A percentile compares a stretch with the other conserved stretches of the same genome.
These are phyloP conservation scores for Populus simonii DNA, from an alignment of 345 rosid species.

Conservation along the genomic window DNA sequence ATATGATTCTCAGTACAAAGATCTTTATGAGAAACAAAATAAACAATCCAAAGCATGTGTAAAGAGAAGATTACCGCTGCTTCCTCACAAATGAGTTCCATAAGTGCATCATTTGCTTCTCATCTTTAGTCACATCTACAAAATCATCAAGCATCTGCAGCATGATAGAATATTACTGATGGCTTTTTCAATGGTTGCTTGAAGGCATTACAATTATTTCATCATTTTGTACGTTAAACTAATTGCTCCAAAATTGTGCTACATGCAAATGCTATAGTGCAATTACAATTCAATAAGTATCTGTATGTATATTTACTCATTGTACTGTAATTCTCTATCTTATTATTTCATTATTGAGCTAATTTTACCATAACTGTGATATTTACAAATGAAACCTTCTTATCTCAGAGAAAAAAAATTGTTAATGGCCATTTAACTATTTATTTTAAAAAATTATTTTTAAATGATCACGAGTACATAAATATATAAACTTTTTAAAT, in stretches of 20 bases:
- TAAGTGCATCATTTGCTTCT: conserved; percentile 94
- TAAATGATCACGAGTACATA: no score
- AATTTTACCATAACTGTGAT: neutral
- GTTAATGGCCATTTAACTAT: no score
- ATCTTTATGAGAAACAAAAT: neutral
- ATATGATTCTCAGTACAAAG: neutral
- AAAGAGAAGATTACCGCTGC: conserved; percentile 61
- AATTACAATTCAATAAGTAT: neutral
- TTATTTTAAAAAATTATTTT: no score
- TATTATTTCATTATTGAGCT: neutral
- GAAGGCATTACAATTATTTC: neutral
- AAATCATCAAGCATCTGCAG: conserved; percentile 98
- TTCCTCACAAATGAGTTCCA: conserved; percentile 98
- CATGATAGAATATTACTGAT: neutral
- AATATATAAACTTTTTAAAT: no score
- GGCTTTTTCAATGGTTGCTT: neutral
- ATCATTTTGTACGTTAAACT: neutral
- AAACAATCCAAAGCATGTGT: neutral
- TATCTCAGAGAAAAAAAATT: neutral
- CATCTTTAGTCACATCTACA: conserved; percentile 94
- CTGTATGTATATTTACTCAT: neutral
- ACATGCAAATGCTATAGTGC: neutral
- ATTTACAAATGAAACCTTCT: neutral
- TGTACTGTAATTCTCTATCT: neutral
- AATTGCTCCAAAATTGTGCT: neutral